Conservation (phyloP, 768 basidiomycete genomes). For the Termitomyces sp. region DNA sequence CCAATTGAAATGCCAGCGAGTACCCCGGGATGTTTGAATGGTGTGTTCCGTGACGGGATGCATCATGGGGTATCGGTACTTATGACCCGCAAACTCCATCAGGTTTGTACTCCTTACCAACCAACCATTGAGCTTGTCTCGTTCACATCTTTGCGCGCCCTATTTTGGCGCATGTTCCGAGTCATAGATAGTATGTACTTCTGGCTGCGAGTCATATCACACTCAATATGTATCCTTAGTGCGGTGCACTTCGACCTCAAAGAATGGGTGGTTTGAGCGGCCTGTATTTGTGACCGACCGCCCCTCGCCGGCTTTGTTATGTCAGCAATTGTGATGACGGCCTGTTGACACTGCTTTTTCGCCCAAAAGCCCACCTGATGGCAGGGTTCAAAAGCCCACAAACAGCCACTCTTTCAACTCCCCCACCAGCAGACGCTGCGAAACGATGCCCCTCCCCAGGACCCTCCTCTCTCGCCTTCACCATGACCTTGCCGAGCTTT, state of each 20-base stretch:
- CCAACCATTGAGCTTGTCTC: not conserved
- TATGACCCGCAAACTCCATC: not conserved
- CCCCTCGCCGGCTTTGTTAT: conserved; percentile 5
- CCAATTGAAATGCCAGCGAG: not conserved
- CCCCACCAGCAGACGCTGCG: not conserved
- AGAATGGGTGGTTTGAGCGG: not conserved
- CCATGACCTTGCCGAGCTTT: conserved; percentile 35
- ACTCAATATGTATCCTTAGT: not conserved
- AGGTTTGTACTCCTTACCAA: not conserved
- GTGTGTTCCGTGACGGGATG: not conserved
- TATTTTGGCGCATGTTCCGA: not conserved
- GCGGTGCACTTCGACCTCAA: no score
- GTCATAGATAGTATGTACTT: not conserved
- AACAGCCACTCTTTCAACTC: not conserved
- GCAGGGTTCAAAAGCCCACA: conserved; percentile 7
- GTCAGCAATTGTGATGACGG: conserved; percentile 6
- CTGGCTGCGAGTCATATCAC: not conserved
- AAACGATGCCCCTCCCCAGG: conserved; percentile 10
- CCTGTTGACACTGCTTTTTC: conserved; percentile 7
- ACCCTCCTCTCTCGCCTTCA: conserved; percentile 30
- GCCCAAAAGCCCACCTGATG: conserved; percentile 6
- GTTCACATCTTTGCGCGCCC: not conserved
- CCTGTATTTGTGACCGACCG: not conserved
- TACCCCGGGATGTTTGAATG: no score
- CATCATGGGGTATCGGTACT: not conserved